Conservation (phyloP, 345 rosid species). For the Sisymbrium irio region DNA sequence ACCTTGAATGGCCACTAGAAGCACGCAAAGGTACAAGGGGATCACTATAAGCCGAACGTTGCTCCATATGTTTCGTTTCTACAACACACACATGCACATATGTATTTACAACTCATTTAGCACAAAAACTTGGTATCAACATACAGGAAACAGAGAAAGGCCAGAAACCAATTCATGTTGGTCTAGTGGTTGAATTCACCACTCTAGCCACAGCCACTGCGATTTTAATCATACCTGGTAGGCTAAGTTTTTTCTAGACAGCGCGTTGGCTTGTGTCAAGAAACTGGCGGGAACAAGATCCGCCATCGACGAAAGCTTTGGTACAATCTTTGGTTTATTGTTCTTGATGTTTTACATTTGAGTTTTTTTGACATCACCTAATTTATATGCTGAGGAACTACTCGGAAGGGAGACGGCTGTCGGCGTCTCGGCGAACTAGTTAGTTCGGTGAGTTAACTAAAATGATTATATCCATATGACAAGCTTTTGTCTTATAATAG, state of each 20-base stretch:
- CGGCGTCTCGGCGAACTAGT: not conserved
- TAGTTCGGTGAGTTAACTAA: not conserved
- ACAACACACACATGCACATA: conserved; percentile 13
- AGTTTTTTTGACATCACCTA: not conserved
- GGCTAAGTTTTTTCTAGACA: not conserved
- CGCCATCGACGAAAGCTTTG: not conserved
- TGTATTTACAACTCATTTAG: not conserved
- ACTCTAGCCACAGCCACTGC: not conserved
- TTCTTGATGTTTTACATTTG: not conserved
- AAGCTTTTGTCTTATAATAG: not conserved
- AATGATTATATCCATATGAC: not conserved
- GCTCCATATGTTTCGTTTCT: conserved; percentile 74
- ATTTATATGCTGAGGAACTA: not conserved
- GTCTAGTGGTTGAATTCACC: not conserved
- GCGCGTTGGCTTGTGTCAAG: conserved; percentile 6
- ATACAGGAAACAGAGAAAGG: not conserved
- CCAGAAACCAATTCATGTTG: not conserved
- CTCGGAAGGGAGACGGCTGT: not conserved
- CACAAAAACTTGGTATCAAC: not conserved
- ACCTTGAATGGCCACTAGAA: conserved; percentile 49
- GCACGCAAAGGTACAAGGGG: conserved; percentile 66
- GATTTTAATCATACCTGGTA: not conserved
- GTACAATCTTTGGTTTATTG: not conserved
- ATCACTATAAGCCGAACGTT: conserved; percentile 65
- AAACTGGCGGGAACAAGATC: conserved; percentile 8